Evolutionary conservation across 106 monocot genomes (phyloP).

Genomic region (Xerophyta viscosa): DNA sequence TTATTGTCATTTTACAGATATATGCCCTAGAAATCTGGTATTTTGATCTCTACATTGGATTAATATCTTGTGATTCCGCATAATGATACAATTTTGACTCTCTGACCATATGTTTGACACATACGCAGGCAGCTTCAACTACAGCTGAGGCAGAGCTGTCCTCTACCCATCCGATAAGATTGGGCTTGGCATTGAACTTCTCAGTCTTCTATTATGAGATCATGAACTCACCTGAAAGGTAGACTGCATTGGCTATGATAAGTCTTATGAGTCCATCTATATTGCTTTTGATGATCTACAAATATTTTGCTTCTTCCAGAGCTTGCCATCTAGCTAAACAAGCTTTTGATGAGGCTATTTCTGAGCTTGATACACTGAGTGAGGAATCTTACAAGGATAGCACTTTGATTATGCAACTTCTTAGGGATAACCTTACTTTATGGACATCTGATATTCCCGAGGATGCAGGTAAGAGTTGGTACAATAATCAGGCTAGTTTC

Average conservation of each 20-base stretch:
- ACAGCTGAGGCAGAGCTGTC: conserved; percentile 65
- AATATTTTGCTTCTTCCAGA: no score
- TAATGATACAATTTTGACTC: no score
- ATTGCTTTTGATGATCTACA: no score
- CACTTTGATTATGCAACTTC: conserved; percentile 33
- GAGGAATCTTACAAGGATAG: conserved; percentile 34
- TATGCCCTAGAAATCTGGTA: no score
- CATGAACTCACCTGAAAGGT: conserved; percentile 86
- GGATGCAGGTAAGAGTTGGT: conserved; percentile 17
- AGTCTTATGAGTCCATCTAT: no score
- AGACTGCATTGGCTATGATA: conserved; percentile 2
- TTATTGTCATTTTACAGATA: no score
- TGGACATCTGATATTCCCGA: conserved; percentile 32
- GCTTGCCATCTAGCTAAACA: conserved; percentile 27
- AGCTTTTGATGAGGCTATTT: conserved; percentile 34
- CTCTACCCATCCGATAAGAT: conserved; percentile 69
- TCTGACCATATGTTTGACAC: no score
- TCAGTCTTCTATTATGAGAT: conserved; percentile 90
- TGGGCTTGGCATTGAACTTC: conserved; percentile 84
- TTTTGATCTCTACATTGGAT: no score
- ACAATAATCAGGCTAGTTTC: no score
- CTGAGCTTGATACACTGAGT: conserved; percentile 25
- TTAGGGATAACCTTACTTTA: conserved; percentile 29
- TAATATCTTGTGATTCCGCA: no score
- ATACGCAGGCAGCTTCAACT: conserved; percentile 47